Percentiles rank a stretch among this genome's conserved stretches.
These are phyloP conservation scores for Choanephora cucurbitarum DNA, from an alignment of 371 early-diverging fungal species.

Conservation along the genomic window DNA sequence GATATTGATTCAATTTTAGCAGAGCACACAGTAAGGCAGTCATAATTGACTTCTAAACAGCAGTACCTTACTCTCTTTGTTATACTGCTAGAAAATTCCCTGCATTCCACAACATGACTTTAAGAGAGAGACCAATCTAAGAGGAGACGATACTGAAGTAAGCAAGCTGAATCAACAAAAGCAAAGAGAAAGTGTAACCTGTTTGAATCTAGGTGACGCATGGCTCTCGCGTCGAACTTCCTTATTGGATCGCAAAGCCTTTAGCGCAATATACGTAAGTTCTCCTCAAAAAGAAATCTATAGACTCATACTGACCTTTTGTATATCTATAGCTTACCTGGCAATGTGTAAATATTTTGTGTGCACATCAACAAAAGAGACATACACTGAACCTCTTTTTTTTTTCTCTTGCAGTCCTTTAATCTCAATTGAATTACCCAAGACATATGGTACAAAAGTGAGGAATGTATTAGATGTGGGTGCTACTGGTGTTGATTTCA, in stretches of 20 bases:
- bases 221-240: constrained; percentile 40
- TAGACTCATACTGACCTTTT: too few relatives aligned
- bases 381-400: not conserved
- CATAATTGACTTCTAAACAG: not conserved
- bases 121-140: constrained; percentile 33
- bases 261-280: constrained; percentile 43
- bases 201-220: constrained; percentile 12
- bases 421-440: constrained; percentile 41
- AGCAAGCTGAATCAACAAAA: too few relatives aligned
- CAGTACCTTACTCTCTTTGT: not conserved
- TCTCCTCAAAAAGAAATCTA: not conserved
- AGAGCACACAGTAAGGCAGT: constrained; percentile 38
- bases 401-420: constrained; percentile 15
- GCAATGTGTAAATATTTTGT: constrained; percentile 1
- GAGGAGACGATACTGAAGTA: constrained; percentile 42
- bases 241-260: constrained; percentile 49
- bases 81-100: constrained; percentile 41
- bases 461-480: constrained; percentile 46
- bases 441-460: constrained; percentile 40
- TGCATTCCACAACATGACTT: constrained; percentile 39
- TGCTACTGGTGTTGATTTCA: constrained; percentile 41
- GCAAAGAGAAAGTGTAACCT: not conserved
- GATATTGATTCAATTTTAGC: constrained; percentile 52
- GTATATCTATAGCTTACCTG: constrained; percentile 10
- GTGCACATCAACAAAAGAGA: too few relatives aligned